Conservation (phyloP, 352 stramenopile species). For the Aphanomyces euteiches region DNA sequence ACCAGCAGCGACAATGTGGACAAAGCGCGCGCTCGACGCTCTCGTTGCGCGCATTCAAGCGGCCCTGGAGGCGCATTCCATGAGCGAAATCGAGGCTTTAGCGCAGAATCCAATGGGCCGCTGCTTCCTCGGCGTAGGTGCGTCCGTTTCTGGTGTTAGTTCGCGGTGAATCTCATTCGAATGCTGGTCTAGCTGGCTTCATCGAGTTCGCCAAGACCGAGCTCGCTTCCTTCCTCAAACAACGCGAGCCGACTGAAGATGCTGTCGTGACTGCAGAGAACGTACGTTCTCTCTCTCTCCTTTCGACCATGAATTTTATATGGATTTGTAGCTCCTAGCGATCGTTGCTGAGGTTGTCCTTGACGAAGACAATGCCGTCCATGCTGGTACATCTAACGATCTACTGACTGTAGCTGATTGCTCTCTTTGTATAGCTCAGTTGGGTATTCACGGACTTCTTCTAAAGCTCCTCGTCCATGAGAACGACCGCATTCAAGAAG, state of each 20-base stretch:
- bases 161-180: not conserved
- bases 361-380: constrained; percentile 67
- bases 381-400: constrained; percentile 7
- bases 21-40: not conserved
- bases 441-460: constrained; percentile 59
- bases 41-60: constrained; percentile 11
- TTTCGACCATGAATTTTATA: not conserved
- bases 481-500: constrained; percentile 69
- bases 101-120: constrained; percentile 47
- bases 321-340: constrained; percentile 37
- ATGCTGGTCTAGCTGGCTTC: constrained; percentile 49
- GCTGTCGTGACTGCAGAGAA: not conserved
- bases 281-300: constrained; percentile 3
- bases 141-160: not conserved
- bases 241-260: not conserved
- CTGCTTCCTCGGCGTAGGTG: constrained; percentile 73
- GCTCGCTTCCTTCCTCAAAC: constrained; percentile 19
- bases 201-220: constrained; percentile 42
- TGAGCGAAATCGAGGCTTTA: not conserved
- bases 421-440: constrained; percentile 38
- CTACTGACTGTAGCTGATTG: too few species aligned
- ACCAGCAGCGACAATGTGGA: not conserved
- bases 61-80: not conserved
- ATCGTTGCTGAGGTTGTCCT: constrained; percentile 53
- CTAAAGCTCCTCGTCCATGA: constrained; percentile 78